Percentiles rank a stretch among this genome's conserved stretches.
phyloP scores from a whole-genome alignment of 73 alveolate species.

The Blepharisma japonicum region DNA sequence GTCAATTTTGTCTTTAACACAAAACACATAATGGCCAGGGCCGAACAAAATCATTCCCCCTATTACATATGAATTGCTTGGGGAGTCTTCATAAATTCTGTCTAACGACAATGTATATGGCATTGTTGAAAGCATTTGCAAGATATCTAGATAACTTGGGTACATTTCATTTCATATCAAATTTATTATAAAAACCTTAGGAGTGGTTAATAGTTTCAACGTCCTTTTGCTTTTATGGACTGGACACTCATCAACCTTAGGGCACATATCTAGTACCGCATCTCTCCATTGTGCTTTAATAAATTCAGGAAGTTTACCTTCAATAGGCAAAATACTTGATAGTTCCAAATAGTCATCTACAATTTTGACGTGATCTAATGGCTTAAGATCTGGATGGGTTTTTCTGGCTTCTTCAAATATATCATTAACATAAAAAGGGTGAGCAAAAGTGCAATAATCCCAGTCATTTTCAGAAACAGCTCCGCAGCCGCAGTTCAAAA shows the following conservation, averaged over 20 bases:
- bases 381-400: neutral
- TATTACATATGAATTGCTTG: neutral
- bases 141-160: neutral
- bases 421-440: slow-evolving; percentile 19
- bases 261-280: neutral
- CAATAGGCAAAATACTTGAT: neutral
- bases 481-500: neutral
- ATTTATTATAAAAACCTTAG: slow-evolving; percentile 16
- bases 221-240: neutral
- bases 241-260: neutral
- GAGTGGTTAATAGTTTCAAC: neutral
- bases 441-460: slow-evolving; percentile 13
- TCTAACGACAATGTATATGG: neutral
- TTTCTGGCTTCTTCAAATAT: slow-evolving; percentile 1
- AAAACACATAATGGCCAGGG: neutral
- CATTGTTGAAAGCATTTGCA: neutral
- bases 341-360: neutral
- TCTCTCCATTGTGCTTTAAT: slow-evolving; percentile 14
- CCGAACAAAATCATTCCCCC: neutral
- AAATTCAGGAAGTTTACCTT: neutral
- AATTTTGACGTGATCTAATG: neutral
- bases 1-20: neutral
- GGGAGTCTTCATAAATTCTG: neutral
- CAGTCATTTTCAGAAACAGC: neutral
- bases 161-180: slow-evolving; percentile 8